Conservation (phyloP, 495 filamentous ascomycete genomes). For the Hypomontagnella submonticulosa region DNA sequence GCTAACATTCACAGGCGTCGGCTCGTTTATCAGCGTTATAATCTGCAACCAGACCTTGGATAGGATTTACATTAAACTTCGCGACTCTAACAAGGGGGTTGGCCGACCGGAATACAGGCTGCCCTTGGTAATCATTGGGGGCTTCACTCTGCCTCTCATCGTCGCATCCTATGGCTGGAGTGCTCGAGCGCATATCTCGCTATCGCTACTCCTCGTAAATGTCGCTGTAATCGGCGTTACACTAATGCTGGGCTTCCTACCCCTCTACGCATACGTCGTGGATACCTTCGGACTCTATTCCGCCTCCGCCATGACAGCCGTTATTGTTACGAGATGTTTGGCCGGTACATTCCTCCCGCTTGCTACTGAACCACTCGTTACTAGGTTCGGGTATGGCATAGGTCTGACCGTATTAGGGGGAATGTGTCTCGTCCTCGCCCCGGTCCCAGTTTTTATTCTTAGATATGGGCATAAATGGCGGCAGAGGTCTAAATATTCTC, state of each 20-base stretch:
- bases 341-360: constrained; percentile 66
- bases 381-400: constrained; percentile 60
- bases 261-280: constrained; percentile 65
- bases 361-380: constrained; percentile 55
- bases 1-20: constrained; percentile 58
- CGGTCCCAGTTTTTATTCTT: constrained; percentile 63
- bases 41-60: constrained; percentile 60
- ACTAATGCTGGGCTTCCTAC: constrained; percentile 59
- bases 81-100: constrained; percentile 50
- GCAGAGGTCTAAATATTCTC: constrained; percentile 60
- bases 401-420: constrained; percentile 58
- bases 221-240: constrained; percentile 52
- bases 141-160: constrained; percentile 54
- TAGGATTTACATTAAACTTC: constrained; percentile 62
- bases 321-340: constrained; percentile 65
- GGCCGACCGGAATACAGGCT: constrained; percentile 63
- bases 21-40: constrained; percentile 60
- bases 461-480: constrained; percentile 63
- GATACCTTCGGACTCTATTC: constrained; percentile 67
- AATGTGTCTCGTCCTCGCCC: constrained; percentile 53
- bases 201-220: constrained; percentile 54
- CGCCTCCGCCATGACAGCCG: constrained; percentile 66
- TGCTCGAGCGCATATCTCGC: constrained; percentile 51
- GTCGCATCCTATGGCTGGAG: constrained; percentile 62
- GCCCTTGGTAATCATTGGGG: constrained; percentile 59